Base-by-base conservation (phyloP, 2,329 filamentous ascomycete genomes). In the Periconia macrospinosa region DNA sequence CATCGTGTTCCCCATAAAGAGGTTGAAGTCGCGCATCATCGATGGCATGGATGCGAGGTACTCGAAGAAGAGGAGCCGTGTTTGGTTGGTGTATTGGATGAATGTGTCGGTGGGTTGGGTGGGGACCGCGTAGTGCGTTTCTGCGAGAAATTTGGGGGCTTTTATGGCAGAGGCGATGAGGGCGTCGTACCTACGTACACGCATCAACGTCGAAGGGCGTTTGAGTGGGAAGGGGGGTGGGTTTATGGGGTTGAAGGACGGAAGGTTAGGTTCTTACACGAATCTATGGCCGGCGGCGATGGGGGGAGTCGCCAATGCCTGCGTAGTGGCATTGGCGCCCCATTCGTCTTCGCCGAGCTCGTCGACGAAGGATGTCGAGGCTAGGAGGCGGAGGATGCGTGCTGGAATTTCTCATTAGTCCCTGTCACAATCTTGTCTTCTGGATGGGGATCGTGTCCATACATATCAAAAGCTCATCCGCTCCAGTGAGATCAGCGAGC, bases 1-100 rank as follows among this genome's bases (percentile, higher is more conserved):
- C 51, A 56, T 50, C 2, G 56, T 56, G 30, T 56, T 53, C 10
- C 58, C 58, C 58, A 60, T 60, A 49, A 58, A 60, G n/a, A 55
- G 18, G 19, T 60, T 54, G 50, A 60, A 60, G 30, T 56, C 58
- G 5, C 45, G 37, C 11, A 55, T 49, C 19, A 59, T 19, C 3
- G 41, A 14, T 14, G 53, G 49, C 6, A 30, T 42, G 10, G 45
- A 45, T 0, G 37, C 15, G n/a, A 53, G 41, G 20, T 45, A 52
- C 11, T 57, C 52, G 17, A 57, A 55, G 15, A 53, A 30, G 43
- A 30, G 44, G 18, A 47, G 18, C 15, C 49, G 53, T 1, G 44
- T 49, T 49, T 57, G 50, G 41, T 15, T 3, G 3, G 53, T 52
- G 33, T 57, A 55, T 27, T 55, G 58, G 30, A 61, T 17, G 40